Conservation (phyloP, 2,329 filamentous ascomycete species). For the Reticulascus tulasneorum region DNA sequence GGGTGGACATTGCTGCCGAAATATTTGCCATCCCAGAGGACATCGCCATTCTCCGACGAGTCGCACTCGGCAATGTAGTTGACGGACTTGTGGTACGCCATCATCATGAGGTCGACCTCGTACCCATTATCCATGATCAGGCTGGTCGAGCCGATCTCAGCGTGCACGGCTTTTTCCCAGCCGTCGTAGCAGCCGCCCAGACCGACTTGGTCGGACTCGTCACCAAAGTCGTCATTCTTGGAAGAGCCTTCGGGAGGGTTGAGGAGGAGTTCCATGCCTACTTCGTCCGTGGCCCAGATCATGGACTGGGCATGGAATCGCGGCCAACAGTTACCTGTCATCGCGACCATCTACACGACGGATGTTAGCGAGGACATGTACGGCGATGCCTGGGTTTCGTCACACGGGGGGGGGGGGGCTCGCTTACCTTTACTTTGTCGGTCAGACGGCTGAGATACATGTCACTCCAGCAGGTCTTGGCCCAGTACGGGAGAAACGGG, state of each 20-base stretch:
- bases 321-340: slow-evolving; percentile 30
- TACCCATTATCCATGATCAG: slow-evolving; percentile 25
- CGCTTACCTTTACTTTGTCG: slow-evolving; percentile 23
- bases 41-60: slow-evolving; percentile 18
- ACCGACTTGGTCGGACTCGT: slow-evolving; percentile 19
- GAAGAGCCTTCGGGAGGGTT: slow-evolving; percentile 18
- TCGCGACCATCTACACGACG: slow-evolving; percentile 28
- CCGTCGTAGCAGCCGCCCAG: slow-evolving; percentile 25
- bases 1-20: slow-evolving; percentile 30
- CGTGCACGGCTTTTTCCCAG: slow-evolving; percentile 22
- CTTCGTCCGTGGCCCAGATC: slow-evolving; percentile 32
- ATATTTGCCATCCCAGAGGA: slow-evolving; percentile 23
- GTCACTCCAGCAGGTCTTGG: slow-evolving; percentile 31
- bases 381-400: background rate
- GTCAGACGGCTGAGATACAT: slow-evolving; percentile 25
- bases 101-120: slow-evolving; percentile 28
- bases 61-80: slow-evolving; percentile 11
- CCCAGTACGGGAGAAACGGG: slow-evolving; percentile 31
- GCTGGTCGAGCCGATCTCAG: slow-evolving; percentile 26
- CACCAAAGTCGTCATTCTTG: slow-evolving; percentile 20
- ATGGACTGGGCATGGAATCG: slow-evolving; percentile 31
- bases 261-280: slow-evolving; percentile 32
- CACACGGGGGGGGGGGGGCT: background rate
- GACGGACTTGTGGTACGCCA: slow-evolving; percentile 20
- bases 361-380: background rate